Evolutionary conservation across 2,329 filamentous ascomycete species (phyloP).

Genomic region (Aspergillus sp.): DNA sequence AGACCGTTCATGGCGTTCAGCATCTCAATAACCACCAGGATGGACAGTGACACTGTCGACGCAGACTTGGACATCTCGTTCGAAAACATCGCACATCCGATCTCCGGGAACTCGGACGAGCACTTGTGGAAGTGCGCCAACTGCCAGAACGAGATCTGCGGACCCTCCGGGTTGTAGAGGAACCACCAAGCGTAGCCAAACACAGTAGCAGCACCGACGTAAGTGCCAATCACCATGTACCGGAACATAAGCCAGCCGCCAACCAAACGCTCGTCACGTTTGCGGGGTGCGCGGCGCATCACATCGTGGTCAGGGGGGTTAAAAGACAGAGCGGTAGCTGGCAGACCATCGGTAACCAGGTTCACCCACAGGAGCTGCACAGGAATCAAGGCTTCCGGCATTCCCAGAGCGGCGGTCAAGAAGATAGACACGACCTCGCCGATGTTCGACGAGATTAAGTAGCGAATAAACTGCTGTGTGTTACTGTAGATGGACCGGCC

Average conservation of each 20-base stretch:
- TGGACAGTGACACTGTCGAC: conserved; percentile 85
- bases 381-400: conserved; percentile 95
- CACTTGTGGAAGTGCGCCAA: conserved; percentile 91
- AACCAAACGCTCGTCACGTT: conserved; percentile 87
- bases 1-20: conserved; percentile 98
- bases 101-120: conserved; percentile 73
- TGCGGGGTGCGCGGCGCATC: conserved; percentile 86
- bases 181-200: conserved; percentile 99
- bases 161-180: conserved; percentile 86
- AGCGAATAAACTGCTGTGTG: conserved; percentile 98
- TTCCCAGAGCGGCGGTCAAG: conserved; percentile 87
- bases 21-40: conserved; percentile 97
- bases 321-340: conserved; percentile 92
- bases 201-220: conserved; percentile 90
- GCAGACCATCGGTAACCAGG: conserved; percentile 92
- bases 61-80: conserved; percentile 81
- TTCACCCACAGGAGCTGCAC: conserved; percentile 99
- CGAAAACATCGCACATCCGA: conserved; percentile 87
- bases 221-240: conserved; percentile 92
- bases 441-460: conserved; percentile 98
- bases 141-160: conserved; percentile 85
- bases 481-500: conserved; percentile 99
- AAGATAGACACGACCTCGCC: conserved; percentile 99
- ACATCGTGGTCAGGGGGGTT: conserved; percentile 98
- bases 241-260: conserved; percentile 96